Evolutionary conservation across 1,284 basidiomycete species (phyloP).

Genomic region (Puccinia horiana): DNA sequence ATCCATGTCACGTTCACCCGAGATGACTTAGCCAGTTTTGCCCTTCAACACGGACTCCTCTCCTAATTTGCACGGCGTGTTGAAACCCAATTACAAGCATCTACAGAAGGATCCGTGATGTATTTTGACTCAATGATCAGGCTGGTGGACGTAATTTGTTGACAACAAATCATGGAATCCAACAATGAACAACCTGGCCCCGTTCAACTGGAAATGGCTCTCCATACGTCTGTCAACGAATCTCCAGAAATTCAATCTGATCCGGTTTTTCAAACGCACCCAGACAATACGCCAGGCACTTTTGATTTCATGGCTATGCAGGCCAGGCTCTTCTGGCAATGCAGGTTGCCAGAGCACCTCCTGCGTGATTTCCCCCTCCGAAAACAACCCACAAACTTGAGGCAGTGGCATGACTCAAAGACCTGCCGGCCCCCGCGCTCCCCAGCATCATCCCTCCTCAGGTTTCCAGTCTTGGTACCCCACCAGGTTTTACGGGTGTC

Average conservation of each 20-base stretch:
- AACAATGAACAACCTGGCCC: not conserved
- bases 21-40: not conserved
- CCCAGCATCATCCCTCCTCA: not conserved
- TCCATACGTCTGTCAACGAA: too few relatives aligned
- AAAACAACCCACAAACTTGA: not conserved
- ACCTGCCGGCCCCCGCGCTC: too few relatives aligned
- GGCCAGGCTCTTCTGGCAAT: not conserved
- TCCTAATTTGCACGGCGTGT: not conserved
- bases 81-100: not conserved
- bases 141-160: not conserved
- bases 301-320: too few relatives aligned
- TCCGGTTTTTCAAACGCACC: not conserved
- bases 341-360: not conserved
- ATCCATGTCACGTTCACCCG: not conserved
- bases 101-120: not conserved
- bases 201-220: too few relatives aligned
- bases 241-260: not conserved
- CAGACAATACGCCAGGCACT: not conserved
- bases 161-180: not conserved
- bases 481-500: not conserved
- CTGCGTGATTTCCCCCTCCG: not conserved
- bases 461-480: not conserved
- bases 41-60: not conserved
- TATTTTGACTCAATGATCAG: not conserved
- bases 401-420: not conserved